phyloP scores from a whole-genome alignment of 2,329 filamentous ascomycete genomes.

The Talaromyces marneffei region DNA sequence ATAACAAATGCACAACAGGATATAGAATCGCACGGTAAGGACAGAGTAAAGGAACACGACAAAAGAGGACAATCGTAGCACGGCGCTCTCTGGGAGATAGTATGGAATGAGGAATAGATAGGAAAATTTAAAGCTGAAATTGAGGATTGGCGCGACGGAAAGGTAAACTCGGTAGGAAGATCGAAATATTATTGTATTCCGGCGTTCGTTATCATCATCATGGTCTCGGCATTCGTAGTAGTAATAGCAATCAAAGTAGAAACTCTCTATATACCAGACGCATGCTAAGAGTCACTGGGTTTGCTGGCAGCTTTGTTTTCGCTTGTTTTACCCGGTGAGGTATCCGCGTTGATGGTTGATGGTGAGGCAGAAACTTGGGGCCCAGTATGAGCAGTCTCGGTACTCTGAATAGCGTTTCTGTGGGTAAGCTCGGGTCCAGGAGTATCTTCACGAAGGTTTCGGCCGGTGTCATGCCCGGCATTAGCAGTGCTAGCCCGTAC shows the following conservation, averaged over 20 bases:
- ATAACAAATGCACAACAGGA: not conserved
- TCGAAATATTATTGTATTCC: constrained; percentile 1
- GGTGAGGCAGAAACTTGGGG: constrained; percentile 34
- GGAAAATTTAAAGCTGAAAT: not conserved
- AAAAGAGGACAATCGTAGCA: constrained; percentile 10
- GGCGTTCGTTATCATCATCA: constrained; percentile 12
- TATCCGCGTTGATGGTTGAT: constrained; percentile 33
- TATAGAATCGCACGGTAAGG: constrained; percentile 4
- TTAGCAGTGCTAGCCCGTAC: constrained; percentile 57
- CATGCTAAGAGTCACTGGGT: constrained; percentile 13
- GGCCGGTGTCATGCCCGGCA: constrained; percentile 20
- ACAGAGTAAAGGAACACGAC: constrained; percentile 12
- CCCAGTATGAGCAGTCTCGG: constrained; percentile 14
- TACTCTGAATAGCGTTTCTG: constrained; percentile 20
- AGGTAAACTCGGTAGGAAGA: constrained; percentile 16
- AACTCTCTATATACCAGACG: constrained; percentile 12
- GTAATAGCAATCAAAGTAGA: not conserved
- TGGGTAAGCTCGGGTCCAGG: constrained; percentile 43
- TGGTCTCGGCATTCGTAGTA: constrained; percentile 6
- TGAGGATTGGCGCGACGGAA: constrained; percentile 5
- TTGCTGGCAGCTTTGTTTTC: constrained; percentile 17
- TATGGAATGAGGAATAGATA: not conserved
- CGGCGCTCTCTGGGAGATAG: not conserved
- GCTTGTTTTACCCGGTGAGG: constrained; percentile 18
- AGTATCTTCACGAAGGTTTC: constrained; percentile 47